Evolutionary conservation across 345 rosid genomes (phyloP), one percentile per base, ranked within the genome.

Genomic region (Turritis glabra): DNA sequence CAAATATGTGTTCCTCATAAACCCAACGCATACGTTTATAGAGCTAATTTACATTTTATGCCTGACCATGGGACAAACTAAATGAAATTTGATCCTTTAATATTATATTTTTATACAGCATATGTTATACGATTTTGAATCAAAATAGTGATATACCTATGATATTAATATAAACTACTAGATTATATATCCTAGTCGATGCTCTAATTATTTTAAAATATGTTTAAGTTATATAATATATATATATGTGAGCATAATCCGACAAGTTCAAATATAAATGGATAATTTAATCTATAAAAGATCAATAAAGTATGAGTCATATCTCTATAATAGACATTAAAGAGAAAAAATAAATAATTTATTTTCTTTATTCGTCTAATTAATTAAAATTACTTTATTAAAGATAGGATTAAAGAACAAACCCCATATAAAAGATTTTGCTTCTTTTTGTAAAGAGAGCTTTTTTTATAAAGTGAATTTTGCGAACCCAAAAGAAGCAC

Each of bases 361-460:
- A 1, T 7, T 32, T 81, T 82, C 81, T 84, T 73, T 74, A 56
- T 66, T 56, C 29, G 27, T 71, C 30, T 75, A 81, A 79, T 72
- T 30, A 79, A 79, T 62, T 53, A 32, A 71, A 79, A 83, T 60
- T 75, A 80, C 85, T 85, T 83, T 84, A 68, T 41, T 72, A 84
- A 87, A 80, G 80, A 43, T 71, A n/a, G 21, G 69, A 77, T 79
- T 77, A 72, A 70, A 70, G 60, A 77, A 69, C 50, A 68, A 75
- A 62, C 25, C 81, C 75, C 74, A 75, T 56, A 70, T 64, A 64
- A 76, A 80, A 55, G 79, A 23, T 64, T 83, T 84, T 80, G 54
- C 76, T 82, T 72, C 77, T 40, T 40, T 77, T 69, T 33, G 19
- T n/a, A 76, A 76, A 62, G 71, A 62, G 58, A 43, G 32, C 52